A percentile compares a stretch with the other conserved stretches of the same genome.
Conservation (phyloP, 2,329 filamentous ascomycete genomes). For the Penicillium digitatum region DNA sequence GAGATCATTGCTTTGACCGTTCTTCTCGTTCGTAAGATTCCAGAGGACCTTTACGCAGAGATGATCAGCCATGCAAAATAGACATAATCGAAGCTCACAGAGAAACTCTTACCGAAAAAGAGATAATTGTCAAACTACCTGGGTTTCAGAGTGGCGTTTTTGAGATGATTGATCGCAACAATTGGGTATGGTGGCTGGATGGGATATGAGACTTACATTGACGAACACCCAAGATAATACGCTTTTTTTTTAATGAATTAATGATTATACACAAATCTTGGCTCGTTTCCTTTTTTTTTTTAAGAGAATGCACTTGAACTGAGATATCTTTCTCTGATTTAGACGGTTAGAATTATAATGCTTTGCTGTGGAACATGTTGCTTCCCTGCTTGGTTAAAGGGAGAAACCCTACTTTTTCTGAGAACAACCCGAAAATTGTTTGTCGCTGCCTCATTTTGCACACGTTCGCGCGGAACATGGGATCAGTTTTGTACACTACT, state of each 20-base stretch:
- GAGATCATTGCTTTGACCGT: constrained; percentile 81
- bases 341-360: neutral
- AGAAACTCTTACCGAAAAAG: neutral
- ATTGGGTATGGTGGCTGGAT: constrained; percentile 1
- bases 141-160: constrained; percentile 11
- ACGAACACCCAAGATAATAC: constrained; percentile 13
- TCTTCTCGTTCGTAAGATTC: constrained; percentile 82
- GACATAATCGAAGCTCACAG: neutral
- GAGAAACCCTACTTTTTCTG: neutral
- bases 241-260: constrained; percentile 21
- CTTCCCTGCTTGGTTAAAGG: neutral
- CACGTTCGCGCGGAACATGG: neutral
- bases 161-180: constrained; percentile 6
- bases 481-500: neutral
- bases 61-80: constrained; percentile 76
- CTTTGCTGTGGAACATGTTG: neutral
- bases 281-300: neutral
- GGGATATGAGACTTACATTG: constrained; percentile 12
- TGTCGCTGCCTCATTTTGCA: neutral
- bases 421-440: neutral
- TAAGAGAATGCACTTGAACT: neutral
- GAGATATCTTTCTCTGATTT: neutral
- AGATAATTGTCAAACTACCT: neutral
- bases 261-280: constrained; percentile 15
- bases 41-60: constrained; percentile 83